A percentile compares a stretch with the other conserved stretches of the same genome.
These are phyloP conservation scores for Ogataea haglerorum DNA, from an alignment of 805 yeast genomes.

Conservation along the genomic window DNA sequence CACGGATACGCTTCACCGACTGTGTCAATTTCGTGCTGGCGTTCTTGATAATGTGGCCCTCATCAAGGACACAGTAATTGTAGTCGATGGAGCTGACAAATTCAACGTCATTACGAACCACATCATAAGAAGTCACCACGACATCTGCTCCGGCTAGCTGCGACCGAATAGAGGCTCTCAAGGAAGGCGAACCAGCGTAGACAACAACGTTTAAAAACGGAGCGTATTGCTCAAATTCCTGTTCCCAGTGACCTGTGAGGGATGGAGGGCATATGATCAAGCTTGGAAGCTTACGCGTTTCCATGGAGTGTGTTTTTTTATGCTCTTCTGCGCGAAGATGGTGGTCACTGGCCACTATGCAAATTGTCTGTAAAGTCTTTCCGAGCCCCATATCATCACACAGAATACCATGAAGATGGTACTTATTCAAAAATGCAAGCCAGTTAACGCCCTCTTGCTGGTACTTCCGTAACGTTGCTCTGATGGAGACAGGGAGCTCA, in stretches of 20 bases:
- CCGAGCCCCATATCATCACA: constrained; percentile 99
- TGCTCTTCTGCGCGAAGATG: constrained; percentile 74
- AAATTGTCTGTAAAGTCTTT: constrained; percentile 93
- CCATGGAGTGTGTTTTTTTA: constrained; percentile 54
- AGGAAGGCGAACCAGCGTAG: constrained; percentile 90
- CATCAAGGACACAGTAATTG: constrained; percentile 94
- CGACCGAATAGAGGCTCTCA: constrained; percentile 54
- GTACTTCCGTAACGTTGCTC: constrained; percentile 88
- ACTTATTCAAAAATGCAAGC: constrained; percentile 92
- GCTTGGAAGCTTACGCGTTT: constrained; percentile 75
- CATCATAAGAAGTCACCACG: constrained; percentile 93
- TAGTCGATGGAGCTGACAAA: constrained; percentile 58
- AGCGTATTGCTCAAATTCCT: constrained; percentile 84
- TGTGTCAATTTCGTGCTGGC: constrained; percentile 83
- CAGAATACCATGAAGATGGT: constrained; percentile 92
- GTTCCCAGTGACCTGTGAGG: constrained; percentile 98
- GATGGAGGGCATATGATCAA: constrained; percentile 95
- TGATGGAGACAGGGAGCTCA: constrained; percentile 83
- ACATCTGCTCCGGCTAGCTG: constrained; percentile 64
- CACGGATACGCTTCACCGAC: constrained; percentile 76
- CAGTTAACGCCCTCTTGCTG: constrained; percentile 99
- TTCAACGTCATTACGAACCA: constrained; percentile 86
- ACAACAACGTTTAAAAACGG: constrained; percentile 80
- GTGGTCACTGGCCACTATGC: constrained; percentile 96
- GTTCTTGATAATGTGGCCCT: constrained; percentile 96